phyloP scores from a whole-genome alignment of 2,329 filamentous ascomycete species.

The Simplicillium aogashimaense region DNA sequence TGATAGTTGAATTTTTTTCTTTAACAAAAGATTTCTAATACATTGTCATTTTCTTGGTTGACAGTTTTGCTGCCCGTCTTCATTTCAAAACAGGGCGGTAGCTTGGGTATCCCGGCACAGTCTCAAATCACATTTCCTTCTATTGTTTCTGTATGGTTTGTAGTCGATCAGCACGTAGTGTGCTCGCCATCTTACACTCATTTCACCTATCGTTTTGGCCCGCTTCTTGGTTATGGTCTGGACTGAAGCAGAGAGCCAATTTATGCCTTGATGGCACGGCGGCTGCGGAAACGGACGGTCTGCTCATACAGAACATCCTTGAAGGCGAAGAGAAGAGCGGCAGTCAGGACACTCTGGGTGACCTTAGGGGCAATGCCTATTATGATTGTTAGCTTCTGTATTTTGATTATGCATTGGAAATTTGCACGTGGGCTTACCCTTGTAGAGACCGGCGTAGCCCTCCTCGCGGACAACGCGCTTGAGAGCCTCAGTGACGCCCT shows the following conservation, averaged over 20 bases:
- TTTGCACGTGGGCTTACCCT: slow-evolving; percentile 49
- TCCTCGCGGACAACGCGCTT: slow-evolving; percentile 76
- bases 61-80: too few relatives aligned
- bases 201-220: too few relatives aligned
- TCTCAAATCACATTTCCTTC: not conserved
- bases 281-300: slow-evolving; percentile 55
- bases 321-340: slow-evolving; percentile 93
- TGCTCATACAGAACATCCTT: slow-evolving; percentile 92
- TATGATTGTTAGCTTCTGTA: not conserved
- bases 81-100: slow-evolving; percentile 7
- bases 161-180: too few relatives aligned
- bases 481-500: slow-evolving; percentile 71
- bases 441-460: slow-evolving; percentile 87
- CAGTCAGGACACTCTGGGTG: slow-evolving; percentile 91
- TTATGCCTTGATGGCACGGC: slow-evolving; percentile 21
- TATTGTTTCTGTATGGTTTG: not conserved
- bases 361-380: slow-evolving; percentile 91
- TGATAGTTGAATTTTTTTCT: too few relatives aligned
- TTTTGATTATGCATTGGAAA: not conserved
- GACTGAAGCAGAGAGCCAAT: too few relatives aligned
- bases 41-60: too few relatives aligned
- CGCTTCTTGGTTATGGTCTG: too few relatives aligned
- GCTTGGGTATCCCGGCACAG: slow-evolving; percentile 13
- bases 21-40: too few relatives aligned
- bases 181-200: too few relatives aligned